A percentile compares a stretch with the other conserved stretches of the same genome.
phyloP scores from a whole-genome alignment of 202 grass and related monocot species.

The Saccharum hybrid region DNA sequence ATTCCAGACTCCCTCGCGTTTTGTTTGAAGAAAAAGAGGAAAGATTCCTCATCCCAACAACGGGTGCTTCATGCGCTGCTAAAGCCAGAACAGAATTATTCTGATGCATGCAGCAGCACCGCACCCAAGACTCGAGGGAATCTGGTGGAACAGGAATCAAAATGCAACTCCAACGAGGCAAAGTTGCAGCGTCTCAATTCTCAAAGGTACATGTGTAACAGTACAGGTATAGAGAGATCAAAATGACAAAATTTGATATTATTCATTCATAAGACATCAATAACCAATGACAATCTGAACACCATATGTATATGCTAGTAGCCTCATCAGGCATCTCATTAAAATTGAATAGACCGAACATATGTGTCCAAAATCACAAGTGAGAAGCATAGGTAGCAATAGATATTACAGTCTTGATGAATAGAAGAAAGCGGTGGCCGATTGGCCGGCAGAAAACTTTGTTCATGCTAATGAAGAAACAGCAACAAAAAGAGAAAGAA shows the following conservation, averaged over 20 bases:
- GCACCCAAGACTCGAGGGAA: constrained; percentile 18
- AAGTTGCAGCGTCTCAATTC: background rate
- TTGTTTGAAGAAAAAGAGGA: constrained; percentile 48
- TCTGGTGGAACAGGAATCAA: constrained; percentile 13
- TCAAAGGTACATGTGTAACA: background rate
- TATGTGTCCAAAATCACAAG: constrained; percentile 68
- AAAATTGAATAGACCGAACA: constrained; percentile 65
- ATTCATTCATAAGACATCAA: constrained; percentile 38
- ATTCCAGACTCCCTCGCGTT: constrained; percentile 35
- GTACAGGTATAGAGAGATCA: background rate
- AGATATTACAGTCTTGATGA: constrained; percentile 65
- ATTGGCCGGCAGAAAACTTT: constrained; percentile 52
- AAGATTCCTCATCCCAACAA: constrained; percentile 46
- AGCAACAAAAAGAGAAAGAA: constrained; percentile 54
- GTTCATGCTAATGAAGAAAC: constrained; percentile 64
- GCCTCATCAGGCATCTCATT: constrained; percentile 61
- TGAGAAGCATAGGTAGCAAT: constrained; percentile 58
- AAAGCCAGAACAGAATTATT: constrained; percentile 45
- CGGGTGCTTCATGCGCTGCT: constrained; percentile 28
- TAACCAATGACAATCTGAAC: constrained; percentile 44
- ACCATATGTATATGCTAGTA: constrained; percentile 48
- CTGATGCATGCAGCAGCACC: constrained; percentile 33
- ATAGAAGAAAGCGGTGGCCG: constrained; percentile 52
- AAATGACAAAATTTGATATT: constrained; percentile 24
- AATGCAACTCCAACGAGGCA: background rate